Base-by-base conservation (phyloP, 2,329 filamentous ascomycete genomes). In the Phoma sp. region DNA sequence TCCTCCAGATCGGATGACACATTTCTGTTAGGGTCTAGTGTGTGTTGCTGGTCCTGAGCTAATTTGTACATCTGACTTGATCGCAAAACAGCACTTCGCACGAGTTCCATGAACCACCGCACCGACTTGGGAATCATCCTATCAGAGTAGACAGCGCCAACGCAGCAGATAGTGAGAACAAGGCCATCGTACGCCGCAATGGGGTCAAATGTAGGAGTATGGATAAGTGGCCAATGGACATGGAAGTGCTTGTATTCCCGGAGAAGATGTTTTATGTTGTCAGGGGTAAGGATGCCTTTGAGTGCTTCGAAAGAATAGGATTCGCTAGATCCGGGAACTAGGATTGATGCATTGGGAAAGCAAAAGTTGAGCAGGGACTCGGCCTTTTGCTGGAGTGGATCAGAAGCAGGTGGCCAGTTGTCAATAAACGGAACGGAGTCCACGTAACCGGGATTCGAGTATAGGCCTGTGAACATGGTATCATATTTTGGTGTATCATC, bases 61-160 rank as follows among this genome's bases (percentile, higher is more conserved):
- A 75, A 79, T 52, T 72, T 78, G 72, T 79, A 84, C 70, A 84
- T 69, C 37, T 72, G 75, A 24, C 79, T 82, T 44, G 85, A 84
- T 42, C 80, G 80, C 62, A 86, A 78, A 37, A 90, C 79, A 8
- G 83, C 83, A 22, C 79, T 69, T 59, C 84, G 84, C 18, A 87
- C 78, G 46, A 84, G 79, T 54, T 88, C 83, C 81, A 89, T 89
- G 73, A 90, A 80, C 68, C 86, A 83, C 58, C 88, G 85, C 59
- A 89, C 86, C 60, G 89, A 80, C 56, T 80, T 77, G 39, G 86
- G 74, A 25, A 79, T 77, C 57, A 89, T 76, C 57, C 80, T 81
- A 48, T 88, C 82, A 46, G 89, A 90, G 73, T 91, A 92, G 52
- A 89, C 89, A 36, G 89, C 88, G 33, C 89, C 89, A 64, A 90